Percentiles rank a stretch among this genome's conserved stretches.
These are phyloP conservation scores for Amauroascus verrucosus DNA, from an alignment of 2,329 filamentous ascomycete species.

Conservation along the genomic window DNA sequence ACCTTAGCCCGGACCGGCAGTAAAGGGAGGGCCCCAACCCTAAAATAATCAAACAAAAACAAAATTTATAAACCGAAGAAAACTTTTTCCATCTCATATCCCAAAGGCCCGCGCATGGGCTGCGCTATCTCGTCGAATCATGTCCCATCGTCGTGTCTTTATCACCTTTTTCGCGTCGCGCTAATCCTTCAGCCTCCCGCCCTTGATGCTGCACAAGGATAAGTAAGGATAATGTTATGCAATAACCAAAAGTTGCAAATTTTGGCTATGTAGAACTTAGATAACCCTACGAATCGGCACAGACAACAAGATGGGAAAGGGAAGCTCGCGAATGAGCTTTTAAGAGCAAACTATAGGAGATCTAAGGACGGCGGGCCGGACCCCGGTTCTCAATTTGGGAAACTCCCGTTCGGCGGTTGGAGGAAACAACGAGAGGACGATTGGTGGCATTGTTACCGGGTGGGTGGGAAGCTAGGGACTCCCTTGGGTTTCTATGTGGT, in stretches of 20 bases:
- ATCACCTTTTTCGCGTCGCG: too few relatives aligned
- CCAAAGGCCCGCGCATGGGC: too few relatives aligned
- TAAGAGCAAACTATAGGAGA: neutral
- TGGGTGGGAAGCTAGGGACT: neutral
- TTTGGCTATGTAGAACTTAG: too few relatives aligned
- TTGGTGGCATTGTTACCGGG: neutral
- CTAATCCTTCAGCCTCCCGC: too few relatives aligned
- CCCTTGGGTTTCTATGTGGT: neutral
- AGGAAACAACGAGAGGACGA: neutral
- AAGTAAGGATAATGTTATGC: too few relatives aligned
- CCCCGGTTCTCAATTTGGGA: neutral
- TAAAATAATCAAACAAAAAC: neutral
- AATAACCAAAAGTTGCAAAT: too few relatives aligned
- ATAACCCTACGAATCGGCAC: too few relatives aligned
- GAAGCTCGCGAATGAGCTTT: neutral
- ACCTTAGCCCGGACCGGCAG: neutral
- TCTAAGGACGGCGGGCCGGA: neutral
- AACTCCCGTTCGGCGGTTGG: neutral
- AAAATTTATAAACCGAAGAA: too few relatives aligned
- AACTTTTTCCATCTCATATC: too few relatives aligned
- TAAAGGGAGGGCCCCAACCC: neutral
- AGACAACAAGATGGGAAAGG: neutral
- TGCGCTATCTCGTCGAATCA: too few relatives aligned
- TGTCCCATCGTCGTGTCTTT: too few relatives aligned
- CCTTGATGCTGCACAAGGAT: too few relatives aligned